phyloP scores from a whole-genome alignment of 805 yeast species.

The Metschnikowia dekortorum region DNA sequence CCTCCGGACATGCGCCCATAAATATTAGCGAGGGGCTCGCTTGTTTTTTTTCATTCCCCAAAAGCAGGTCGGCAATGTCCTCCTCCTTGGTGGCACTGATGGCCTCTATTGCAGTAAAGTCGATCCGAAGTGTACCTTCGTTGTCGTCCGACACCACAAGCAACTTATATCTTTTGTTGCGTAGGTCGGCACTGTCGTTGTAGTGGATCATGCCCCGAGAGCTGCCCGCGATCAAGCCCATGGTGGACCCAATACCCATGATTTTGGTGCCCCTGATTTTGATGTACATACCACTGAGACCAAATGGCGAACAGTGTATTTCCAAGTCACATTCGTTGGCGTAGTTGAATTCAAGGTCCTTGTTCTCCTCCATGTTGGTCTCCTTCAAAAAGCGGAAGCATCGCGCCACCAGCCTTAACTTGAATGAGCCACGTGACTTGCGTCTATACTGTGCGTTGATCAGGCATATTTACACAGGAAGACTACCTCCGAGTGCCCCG shows the following conservation, averaged over 20 bases:
- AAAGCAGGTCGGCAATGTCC: constrained; percentile 19
- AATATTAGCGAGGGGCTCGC: constrained; percentile 47
- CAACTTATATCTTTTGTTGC: constrained; percentile 45
- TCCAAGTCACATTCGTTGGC: constrained; percentile 51
- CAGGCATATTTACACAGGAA: no score
- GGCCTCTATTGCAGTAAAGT: constrained; percentile 45
- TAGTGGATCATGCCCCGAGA: constrained; percentile 47
- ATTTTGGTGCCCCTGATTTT: constrained; percentile 45
- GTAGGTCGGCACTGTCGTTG: constrained; percentile 44
- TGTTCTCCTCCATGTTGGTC: background rate
- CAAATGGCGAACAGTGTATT: constrained; percentile 55
- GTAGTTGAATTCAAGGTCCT: constrained; percentile 31
- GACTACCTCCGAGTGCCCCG: no score
- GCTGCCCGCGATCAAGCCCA: constrained; percentile 53
- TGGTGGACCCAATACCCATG: constrained; percentile 53
- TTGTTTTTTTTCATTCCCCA: constrained; percentile 25
- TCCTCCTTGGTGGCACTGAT: constrained; percentile 18
- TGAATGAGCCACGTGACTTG: background rate
- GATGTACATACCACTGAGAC: constrained; percentile 48
- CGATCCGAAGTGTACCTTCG: constrained; percentile 44
- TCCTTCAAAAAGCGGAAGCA: background rate
- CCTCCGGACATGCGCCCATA: constrained; percentile 49
- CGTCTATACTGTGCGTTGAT: no score
- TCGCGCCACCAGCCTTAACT: background rate
- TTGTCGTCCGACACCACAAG: constrained; percentile 47